Evolutionary conservation across 176 grass and related monocot species (phyloP), one percentile per base, ranked within the genome.

Genomic region (Pharus latifolius): DNA sequence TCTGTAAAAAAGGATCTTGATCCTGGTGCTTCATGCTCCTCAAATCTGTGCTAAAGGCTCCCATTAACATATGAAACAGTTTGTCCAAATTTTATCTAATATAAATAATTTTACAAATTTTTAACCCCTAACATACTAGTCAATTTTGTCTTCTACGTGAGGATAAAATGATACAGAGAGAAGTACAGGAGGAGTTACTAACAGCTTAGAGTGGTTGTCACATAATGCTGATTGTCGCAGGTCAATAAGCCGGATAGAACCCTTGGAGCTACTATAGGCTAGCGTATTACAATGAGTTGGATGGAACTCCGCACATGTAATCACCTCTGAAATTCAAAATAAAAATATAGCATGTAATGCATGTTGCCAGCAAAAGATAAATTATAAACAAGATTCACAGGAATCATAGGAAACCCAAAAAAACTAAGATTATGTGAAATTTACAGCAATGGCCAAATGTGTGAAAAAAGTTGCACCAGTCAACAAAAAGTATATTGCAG

Each of bases 251-350:
- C 91, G 84, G 69, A 96, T 90, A 69, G 87, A 84, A n/a, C 91
- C 91, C 87, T 90, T 90, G 56, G 91, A 96, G 76, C 91, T 96
- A 75, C 91, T 96, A 87, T 96, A 96, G 27, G 91, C 91, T 74
- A 96, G 73, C 75, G 83, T 87, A 72, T 90, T 87, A 83, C 91
- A 96, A 63, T 96, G 83, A 49, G 72, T 82, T 57, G 91, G 91
- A 74, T 96, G 91, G 80, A 96, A 96, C 53, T 96, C 91, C 75
- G 91, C 91, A 72, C 75, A 87, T 60, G 91, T 96, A 84, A 96
- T 96, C 81, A 96, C 91, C 87, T 96, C 91, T 96, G 87, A 56
- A 89, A 80, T 84, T 65, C 54, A 75, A 32, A 31, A 87, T 32
- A 68, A 40, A 74, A 63, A 74, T 67, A 66, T 69, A 78, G 27